Evolutionary conservation across 148 eudicot species (phyloP).

Genomic region (Arctostaphylos glauca): DNA sequence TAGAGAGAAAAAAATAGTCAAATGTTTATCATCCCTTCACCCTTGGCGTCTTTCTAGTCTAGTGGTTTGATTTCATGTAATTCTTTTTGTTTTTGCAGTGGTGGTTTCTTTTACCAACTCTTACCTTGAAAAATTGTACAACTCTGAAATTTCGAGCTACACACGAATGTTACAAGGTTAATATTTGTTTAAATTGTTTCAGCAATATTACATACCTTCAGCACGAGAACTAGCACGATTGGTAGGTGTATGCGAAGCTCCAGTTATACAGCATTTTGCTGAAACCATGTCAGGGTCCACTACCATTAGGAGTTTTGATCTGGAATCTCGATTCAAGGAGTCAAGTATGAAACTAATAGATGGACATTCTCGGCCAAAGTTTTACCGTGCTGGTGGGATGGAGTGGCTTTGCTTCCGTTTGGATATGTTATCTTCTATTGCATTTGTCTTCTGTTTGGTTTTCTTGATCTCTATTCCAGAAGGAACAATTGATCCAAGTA

Average conservation of each 20-base stretch:
- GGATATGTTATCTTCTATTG: conserved; percentile 47
- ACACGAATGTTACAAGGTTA: background rate
- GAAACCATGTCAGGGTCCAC: conserved; percentile 62
- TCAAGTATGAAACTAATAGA: conserved; percentile 36
- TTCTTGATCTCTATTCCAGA: conserved; percentile 49
- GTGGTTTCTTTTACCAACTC: background rate
- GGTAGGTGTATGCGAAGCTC: conserved; percentile 55
- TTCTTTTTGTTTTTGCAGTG: background rate
- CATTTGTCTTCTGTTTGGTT: conserved; percentile 48
- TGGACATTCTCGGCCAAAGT: conserved; percentile 38
- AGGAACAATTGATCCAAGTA: conserved; percentile 50
- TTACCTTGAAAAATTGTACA: background rate
- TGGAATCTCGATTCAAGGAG: conserved; percentile 39
- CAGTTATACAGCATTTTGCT: conserved; percentile 56
- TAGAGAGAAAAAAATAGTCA: too few species aligned
- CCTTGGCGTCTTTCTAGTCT: background rate
- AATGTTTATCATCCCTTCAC: too few species aligned
- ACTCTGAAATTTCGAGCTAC: background rate
- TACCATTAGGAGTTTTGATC: conserved; percentile 58
- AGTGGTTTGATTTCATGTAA: background rate
- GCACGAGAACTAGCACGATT: conserved; percentile 61
- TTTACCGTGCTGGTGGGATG: conserved; percentile 42
- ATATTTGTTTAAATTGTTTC: conserved; percentile 2
- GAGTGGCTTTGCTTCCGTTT: conserved; percentile 58
- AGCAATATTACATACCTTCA: conserved; percentile 60